Conservation (phyloP, 345 rosid genomes). For the Alliaria petiolata region DNA sequence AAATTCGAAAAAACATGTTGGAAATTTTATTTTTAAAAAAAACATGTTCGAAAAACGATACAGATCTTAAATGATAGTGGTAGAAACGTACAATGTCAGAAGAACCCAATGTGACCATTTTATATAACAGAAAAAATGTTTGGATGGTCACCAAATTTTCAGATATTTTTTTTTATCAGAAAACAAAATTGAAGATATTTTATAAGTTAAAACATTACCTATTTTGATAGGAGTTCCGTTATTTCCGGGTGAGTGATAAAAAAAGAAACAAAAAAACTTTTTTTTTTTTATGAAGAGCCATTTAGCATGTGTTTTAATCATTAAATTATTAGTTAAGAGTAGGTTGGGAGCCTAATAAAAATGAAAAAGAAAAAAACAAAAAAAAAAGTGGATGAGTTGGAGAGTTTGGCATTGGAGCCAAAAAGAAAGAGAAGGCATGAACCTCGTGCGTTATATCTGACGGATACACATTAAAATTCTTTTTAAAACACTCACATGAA, state of each 20-base stretch:
- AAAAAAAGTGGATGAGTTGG: slow-evolving; percentile 8
- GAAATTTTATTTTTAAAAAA: no score
- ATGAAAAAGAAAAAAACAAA: neutral
- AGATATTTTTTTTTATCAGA: no score
- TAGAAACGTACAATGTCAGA: neutral
- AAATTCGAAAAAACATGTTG: neutral
- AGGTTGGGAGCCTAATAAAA: slow-evolving; percentile 4
- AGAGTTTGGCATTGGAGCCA: neutral
- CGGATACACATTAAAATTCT: neutral
- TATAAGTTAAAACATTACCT: neutral
- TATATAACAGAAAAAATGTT: neutral
- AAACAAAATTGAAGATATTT: neutral
- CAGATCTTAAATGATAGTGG: no score
- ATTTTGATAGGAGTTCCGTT: neutral
- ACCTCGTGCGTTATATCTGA: slow-evolving; percentile 26
- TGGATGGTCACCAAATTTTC: neutral
- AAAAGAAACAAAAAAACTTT: neutral
- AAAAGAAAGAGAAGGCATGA: slow-evolving; percentile 15
- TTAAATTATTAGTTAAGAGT: neutral
- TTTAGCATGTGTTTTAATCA: slow-evolving; percentile 13
- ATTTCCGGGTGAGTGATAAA: slow-evolving; percentile 3
- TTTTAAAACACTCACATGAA: slow-evolving; percentile 17
- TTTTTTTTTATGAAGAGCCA: no score
- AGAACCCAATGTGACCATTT: neutral
- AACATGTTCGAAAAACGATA: neutral